Evolutionary conservation across 306 rosid genomes (phyloP).

Genomic region (Cucurbita maxima): DNA sequence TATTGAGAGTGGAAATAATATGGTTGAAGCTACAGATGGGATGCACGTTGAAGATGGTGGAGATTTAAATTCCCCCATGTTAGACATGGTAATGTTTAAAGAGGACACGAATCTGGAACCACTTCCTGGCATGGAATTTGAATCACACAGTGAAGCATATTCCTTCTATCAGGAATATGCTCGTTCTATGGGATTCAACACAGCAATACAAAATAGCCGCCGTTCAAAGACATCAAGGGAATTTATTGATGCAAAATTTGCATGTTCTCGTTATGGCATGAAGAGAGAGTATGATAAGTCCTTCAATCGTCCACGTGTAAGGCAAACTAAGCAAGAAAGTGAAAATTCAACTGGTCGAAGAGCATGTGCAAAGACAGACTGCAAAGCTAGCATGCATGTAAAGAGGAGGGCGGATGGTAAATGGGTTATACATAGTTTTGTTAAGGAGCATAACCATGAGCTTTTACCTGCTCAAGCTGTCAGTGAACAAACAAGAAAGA

Average conservation of each 20-base stretch:
- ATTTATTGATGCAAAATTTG: slow-evolving; percentile 97
- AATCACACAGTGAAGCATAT: slow-evolving; percentile 88
- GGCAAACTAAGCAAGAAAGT: slow-evolving; percentile 85
- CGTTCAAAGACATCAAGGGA: slow-evolving; percentile 95
- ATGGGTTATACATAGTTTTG: slow-evolving; percentile 94
- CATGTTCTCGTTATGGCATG: slow-evolving; percentile 93
- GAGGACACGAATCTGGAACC: slow-evolving; percentile 96
- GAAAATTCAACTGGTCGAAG: slow-evolving; percentile 85
- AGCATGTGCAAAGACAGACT: slow-evolving; percentile 90
- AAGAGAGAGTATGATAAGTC: slow-evolving; percentile 93
- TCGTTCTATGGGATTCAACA: slow-evolving; percentile 92
- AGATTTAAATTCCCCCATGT: slow-evolving; percentile 56
- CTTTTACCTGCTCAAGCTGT: slow-evolving; percentile 98
- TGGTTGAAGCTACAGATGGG: slow-evolving; percentile 44
- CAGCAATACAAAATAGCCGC: slow-evolving; percentile 96
- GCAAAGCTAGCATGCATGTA: slow-evolving; percentile 99
- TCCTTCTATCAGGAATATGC: slow-evolving; percentile 99
- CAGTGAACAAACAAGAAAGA: slow-evolving; percentile 94
- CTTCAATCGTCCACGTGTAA: slow-evolving; percentile 66
- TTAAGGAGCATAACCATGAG: slow-evolving; percentile 93
- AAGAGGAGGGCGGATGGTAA: slow-evolving; percentile 93
- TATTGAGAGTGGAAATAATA: slow-evolving; percentile 41
- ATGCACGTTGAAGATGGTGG: slow-evolving; percentile 56
- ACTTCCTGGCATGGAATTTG: slow-evolving; percentile 97
- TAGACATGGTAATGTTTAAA: slow-evolving; percentile 56